A percentile compares a stretch with the other conserved stretches of the same genome.
These are phyloP conservation scores for Stygiomarasmius scandens DNA, from an alignment of 1,284 basidiomycete genomes.

Conservation along the genomic window DNA sequence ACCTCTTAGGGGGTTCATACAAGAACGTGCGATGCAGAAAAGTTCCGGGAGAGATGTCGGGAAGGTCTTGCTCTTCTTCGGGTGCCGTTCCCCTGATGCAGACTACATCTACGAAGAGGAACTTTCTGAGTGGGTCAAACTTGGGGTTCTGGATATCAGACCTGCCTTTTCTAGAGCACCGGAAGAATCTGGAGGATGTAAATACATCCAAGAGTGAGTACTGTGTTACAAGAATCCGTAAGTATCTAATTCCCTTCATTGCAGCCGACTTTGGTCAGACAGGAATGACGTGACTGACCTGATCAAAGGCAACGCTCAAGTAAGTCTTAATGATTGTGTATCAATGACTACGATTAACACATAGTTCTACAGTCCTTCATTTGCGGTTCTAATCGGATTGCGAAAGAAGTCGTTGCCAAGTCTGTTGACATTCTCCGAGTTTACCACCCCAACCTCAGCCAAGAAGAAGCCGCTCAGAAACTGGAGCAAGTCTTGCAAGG, in stretches of 20 bases:
- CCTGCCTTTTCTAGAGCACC: slow-evolving; percentile 50
- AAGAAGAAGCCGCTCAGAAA: slow-evolving; percentile 27
- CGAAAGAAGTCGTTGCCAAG: slow-evolving; percentile 40
- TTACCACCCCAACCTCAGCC: slow-evolving; percentile 24
- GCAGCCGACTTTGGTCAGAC: slow-evolving; percentile 49
- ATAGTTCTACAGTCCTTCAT: slow-evolving; percentile 41
- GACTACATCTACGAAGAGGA: slow-evolving; percentile 51
- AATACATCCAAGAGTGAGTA: slow-evolving; percentile 53
- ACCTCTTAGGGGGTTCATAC: slow-evolving; percentile 55
- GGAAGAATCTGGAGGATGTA: slow-evolving; percentile 43
- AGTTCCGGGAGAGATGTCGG: slow-evolving; percentile 46
- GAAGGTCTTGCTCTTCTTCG: slow-evolving; percentile 49
- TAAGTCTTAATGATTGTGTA: slow-evolving; percentile 1
- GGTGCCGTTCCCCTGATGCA: slow-evolving; percentile 43
- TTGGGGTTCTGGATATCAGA: slow-evolving; percentile 48
- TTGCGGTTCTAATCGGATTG: slow-evolving; percentile 45
- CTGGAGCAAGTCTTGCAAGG: slow-evolving; percentile 39
- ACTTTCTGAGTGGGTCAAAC: slow-evolving; percentile 43
- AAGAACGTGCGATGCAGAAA: slow-evolving; percentile 49
- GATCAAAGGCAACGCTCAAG: slow-evolving; percentile 36
- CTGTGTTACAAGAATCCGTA: not conserved
- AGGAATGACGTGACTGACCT: slow-evolving; percentile 35
- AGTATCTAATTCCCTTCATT: slow-evolving; percentile 7
- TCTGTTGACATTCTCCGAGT: slow-evolving; percentile 42
- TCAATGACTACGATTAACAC: not conserved